Evolutionary conservation across 192 early-diverging fungal species (phyloP).

Genomic region (Geranomyces michiganensis): DNA sequence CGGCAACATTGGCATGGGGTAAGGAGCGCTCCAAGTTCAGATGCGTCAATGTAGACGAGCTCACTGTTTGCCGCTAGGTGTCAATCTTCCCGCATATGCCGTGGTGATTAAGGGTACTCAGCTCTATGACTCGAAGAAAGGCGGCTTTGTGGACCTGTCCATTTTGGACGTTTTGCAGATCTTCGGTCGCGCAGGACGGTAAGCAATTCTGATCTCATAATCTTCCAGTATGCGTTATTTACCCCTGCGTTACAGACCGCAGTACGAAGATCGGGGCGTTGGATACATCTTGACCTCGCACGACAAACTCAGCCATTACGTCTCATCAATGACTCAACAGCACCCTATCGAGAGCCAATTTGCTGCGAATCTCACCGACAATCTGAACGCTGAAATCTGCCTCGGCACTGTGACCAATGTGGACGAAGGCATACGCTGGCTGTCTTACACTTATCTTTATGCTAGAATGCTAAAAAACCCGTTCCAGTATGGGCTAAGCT

Average conservation of each 20-base stretch:
- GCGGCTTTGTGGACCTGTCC: conserved; percentile 91
- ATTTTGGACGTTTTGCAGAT: conserved; percentile 99
- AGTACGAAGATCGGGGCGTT: conserved; percentile 89
- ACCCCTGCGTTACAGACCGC: conserved; percentile 39
- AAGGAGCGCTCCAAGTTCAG: background rate
- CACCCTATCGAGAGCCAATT: conserved; percentile 97
- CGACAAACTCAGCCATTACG: conserved; percentile 91
- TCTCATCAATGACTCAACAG: conserved; percentile 93
- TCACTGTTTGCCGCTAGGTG: conserved; percentile 34
- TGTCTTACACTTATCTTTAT: conserved; percentile 95
- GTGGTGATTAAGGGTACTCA: conserved; percentile 99
- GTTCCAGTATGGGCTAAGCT: conserved; percentile 86
- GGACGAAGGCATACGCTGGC: conserved; percentile 95
- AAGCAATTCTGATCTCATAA: conserved; percentile 10
- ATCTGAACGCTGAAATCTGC: conserved; percentile 96
- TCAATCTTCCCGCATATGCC: conserved; percentile 97
- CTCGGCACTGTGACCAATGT: conserved; percentile 94
- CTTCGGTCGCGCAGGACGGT: conserved; percentile 95
- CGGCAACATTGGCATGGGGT: conserved; percentile 98
- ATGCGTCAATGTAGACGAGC: background rate
- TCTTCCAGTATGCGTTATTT: background rate
- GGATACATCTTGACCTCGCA: conserved; percentile 95
- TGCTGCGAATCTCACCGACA: conserved; percentile 81
- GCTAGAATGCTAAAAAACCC: conserved; percentile 97
- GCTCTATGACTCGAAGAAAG: conserved; percentile 92